Percentiles rank a stretch among this genome's conserved stretches.
phyloP scores from a whole-genome alignment of 352 stramenopile species.

The Phytophthora pini region DNA sequence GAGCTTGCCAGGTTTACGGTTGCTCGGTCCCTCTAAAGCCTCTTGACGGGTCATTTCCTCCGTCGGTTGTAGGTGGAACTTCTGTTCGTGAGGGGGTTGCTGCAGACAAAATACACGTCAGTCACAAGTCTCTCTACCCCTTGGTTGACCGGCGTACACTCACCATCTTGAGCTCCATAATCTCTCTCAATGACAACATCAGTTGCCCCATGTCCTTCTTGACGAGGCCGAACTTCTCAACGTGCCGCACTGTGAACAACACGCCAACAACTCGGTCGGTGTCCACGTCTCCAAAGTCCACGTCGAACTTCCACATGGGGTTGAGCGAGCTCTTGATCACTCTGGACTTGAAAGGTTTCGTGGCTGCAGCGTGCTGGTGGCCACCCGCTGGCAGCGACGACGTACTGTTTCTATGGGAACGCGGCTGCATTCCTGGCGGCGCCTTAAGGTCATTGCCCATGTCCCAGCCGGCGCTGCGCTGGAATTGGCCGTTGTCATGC shows the following conservation, averaged over 20 bases:
- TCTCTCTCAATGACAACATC: conserved; percentile 64
- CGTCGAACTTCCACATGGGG: conserved; percentile 83
- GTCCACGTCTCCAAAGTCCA: conserved; percentile 83
- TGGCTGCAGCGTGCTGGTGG: conserved; percentile 33
- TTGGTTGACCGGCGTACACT: conserved; percentile 1
- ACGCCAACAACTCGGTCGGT: conserved; percentile 71
- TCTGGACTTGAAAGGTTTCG: conserved; percentile 62
- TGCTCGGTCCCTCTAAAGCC: conserved; percentile 56
- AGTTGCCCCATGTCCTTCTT: conserved; percentile 80
- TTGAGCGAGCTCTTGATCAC: conserved; percentile 80
- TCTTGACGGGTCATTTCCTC: conserved; percentile 64
- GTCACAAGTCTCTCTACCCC: background rate
- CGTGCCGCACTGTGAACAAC: conserved; percentile 69
- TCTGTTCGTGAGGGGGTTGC: conserved; percentile 65
- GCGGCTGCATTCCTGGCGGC: conserved; percentile 16
- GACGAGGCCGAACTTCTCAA: conserved; percentile 76
- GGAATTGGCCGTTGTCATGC: conserved; percentile 51
- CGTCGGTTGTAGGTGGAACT: conserved; percentile 65
- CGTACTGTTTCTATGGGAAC: conserved; percentile 21
- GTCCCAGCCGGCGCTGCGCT: conserved; percentile 45
- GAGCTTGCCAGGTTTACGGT: conserved; percentile 73
- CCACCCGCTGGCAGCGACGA: conserved; percentile 30
- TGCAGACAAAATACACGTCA: conserved; percentile 29
- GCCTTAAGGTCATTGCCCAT: conserved; percentile 58
- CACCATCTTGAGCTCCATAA: conserved; percentile 81